Percentiles rank a stretch among this genome's conserved stretches.
These are phyloP conservation scores for Zychaea mexicana DNA, from an alignment of 371 early-diverging fungal genomes.

Conservation along the genomic window DNA sequence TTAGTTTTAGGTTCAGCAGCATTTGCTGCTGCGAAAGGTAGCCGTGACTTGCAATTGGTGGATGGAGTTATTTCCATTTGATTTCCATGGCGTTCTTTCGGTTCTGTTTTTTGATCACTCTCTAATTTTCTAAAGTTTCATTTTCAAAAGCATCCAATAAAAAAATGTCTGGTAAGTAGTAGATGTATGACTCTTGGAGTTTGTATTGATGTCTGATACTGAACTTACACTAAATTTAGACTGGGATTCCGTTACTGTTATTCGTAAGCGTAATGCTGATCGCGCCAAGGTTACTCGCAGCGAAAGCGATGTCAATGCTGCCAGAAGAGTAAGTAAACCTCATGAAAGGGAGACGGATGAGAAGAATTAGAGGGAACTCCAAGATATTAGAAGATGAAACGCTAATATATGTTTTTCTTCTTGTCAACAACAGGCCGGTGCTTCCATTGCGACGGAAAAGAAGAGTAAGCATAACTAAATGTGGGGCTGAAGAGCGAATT, in stretches of 20 bases:
- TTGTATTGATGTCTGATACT: slow-evolving; percentile 2
- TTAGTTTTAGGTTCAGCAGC: background rate
- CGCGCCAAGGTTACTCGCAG: slow-evolving; percentile 69
- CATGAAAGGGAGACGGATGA: background rate
- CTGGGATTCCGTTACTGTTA: slow-evolving; percentile 79
- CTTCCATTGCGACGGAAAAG: slow-evolving; percentile 71
- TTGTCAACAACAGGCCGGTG: slow-evolving; percentile 54
- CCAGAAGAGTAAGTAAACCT: slow-evolving; percentile 64
- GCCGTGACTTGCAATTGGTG: background rate
- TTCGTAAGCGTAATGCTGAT: slow-evolving; percentile 74
- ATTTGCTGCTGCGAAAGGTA: background rate
- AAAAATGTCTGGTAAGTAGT: slow-evolving; percentile 10
- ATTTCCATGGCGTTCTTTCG: background rate
- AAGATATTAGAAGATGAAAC: background rate
- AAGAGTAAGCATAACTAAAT: slow-evolving; percentile 47
- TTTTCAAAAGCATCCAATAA: background rate
- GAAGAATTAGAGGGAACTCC: background rate
- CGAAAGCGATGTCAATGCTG: slow-evolving; percentile 77
- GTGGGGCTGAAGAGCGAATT: background rate
- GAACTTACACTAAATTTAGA: slow-evolving; percentile 57
- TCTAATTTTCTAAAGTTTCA: background rate
- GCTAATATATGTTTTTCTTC: background rate
- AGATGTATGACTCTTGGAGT: background rate
- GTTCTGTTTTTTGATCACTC: background rate
- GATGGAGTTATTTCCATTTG: background rate